Conservation (phyloP, 805 yeast species). For the Lipomyces mesembrius region DNA sequence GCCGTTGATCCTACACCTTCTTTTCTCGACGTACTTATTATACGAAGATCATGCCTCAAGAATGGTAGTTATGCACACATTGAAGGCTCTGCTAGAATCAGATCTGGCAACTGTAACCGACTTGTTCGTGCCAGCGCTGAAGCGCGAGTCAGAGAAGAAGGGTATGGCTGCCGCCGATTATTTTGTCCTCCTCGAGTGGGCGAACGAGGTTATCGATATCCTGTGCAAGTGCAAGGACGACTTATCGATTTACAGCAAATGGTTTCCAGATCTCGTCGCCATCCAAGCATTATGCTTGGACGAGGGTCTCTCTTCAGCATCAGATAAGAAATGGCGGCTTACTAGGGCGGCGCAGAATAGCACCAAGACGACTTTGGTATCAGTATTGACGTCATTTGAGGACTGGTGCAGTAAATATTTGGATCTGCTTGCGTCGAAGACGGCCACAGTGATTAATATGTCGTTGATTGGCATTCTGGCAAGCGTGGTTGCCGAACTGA, state of each 20-base stretch:
- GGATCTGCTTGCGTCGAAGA: slow-evolving; percentile 24
- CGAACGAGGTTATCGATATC: slow-evolving; percentile 22
- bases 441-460: slow-evolving; percentile 17
- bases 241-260: slow-evolving; percentile 4
- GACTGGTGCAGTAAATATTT: slow-evolving; percentile 22
- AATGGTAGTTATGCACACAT: slow-evolving; percentile 24
- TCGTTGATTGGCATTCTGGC: slow-evolving; percentile 28
- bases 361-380: slow-evolving; percentile 15
- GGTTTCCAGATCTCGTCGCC: slow-evolving; percentile 21
- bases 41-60: slow-evolving; percentile 38
- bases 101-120: slow-evolving; percentile 2
- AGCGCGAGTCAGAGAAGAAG: slow-evolving; percentile 24
- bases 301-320: slow-evolving; percentile 7
- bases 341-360: slow-evolving; percentile 25
- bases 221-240: slow-evolving; percentile 4
- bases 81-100: slow-evolving; percentile 21
- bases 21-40: slow-evolving; percentile 33
- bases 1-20: slow-evolving; percentile 23
- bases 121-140: slow-evolving; percentile 25
- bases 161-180: slow-evolving; percentile 36
- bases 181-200: slow-evolving; percentile 38
- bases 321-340: slow-evolving; percentile 24
- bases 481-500: slow-evolving; percentile 26
- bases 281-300: slow-evolving; percentile 27
- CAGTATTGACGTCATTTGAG: slow-evolving; percentile 14